Evolutionary conservation across 2,329 filamentous ascomycete species (phyloP), one percentile per base, ranked within the genome.

Genomic region (Purpureocillium lavendulum): DNA sequence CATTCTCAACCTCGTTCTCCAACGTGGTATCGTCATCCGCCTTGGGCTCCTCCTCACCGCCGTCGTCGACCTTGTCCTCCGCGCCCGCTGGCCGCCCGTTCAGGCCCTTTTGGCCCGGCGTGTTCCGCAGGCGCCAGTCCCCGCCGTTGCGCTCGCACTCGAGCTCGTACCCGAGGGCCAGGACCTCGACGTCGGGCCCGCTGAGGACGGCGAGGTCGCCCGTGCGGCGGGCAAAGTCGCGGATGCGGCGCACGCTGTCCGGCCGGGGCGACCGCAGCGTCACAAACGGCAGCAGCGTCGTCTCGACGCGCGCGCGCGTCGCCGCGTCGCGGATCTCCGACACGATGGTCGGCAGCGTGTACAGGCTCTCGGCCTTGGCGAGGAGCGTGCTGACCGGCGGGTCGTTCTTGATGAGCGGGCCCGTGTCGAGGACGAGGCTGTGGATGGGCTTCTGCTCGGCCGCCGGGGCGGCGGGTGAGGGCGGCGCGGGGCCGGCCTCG

Each of bases 101-200:
- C 40, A 89, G 56, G 1, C 74, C 61, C 60, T 88, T 89, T 59
- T 95, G 88, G 1, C 81, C 84, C 0, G 90, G 90, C 3, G 76
- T 73, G 42, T 75, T 85, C 45, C 89, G 73, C 59, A 96, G 55
- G 43, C 89, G 76, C 84, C 87, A 94, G 57, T 94, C 82, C 2
- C 89, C 89, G n/a, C 81, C 79, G 57, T 94, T 94, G 42, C 82
- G 71, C 67, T 97, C 89, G 53, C 86, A 84, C 53, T 97, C 90
- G n/a, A 97, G 59, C 59, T 98, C 92, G 59, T 97, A 97, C 1
- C 87, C 84, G 40, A 98, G 68, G 8, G 90, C 92, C 54, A 97
- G 69, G 31, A 98, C 75, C 50, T 94, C 84, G 44, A 97, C 69
- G 78, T 98, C 92, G 2, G 88, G 84, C 56, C 75, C 80, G 64